Evolutionary conservation across 1,284 basidiomycete species (phyloP).

Genomic region (Cutaneotrichosporon mucoides): DNA sequence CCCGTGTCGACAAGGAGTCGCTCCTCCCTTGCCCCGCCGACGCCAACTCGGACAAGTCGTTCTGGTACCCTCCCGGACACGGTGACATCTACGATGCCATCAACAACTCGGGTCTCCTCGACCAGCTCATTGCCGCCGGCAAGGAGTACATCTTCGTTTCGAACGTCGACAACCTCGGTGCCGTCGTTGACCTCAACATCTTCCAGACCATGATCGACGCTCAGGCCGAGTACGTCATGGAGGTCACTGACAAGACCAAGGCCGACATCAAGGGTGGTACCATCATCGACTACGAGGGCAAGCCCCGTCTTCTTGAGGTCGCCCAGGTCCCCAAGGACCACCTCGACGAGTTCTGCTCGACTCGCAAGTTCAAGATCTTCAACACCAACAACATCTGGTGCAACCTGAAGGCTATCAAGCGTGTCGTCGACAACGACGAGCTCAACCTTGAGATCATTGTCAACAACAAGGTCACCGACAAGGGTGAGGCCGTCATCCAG

Average conservation of each 20-base stretch:
- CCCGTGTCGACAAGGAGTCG: conserved; percentile 93
- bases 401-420: conserved; percentile 88
- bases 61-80: conserved; percentile 99
- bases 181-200: conserved; percentile 68
- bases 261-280: conserved; percentile 99
- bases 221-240: conserved; percentile 90
- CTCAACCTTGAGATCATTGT: conserved; percentile 77
- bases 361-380: conserved; percentile 68
- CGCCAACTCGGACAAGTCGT: conserved; percentile 85
- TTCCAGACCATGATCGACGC: conserved; percentile 82
- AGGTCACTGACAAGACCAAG: conserved; percentile 99
- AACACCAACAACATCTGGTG: conserved; percentile 84
- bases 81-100: conserved; percentile 64
- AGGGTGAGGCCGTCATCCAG: conserved; percentile 79
- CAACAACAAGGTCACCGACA: conserved; percentile 86
- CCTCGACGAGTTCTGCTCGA: conserved; percentile 95
- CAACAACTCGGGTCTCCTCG: conserved; percentile 90
- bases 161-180: conserved; percentile 98
- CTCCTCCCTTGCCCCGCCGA: conserved; percentile 83
- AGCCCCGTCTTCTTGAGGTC: conserved; percentile 87
- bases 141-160: conserved; percentile 99
- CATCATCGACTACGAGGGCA: conserved; percentile 93
- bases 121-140: conserved; percentile 89
- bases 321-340: conserved; percentile 98
- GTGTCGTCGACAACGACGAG: conserved; percentile 82